These are phyloP conservation scores for Malus domestica DNA, from an alignment of 306 rosid genomes.

Conservation along the genomic window DNA sequence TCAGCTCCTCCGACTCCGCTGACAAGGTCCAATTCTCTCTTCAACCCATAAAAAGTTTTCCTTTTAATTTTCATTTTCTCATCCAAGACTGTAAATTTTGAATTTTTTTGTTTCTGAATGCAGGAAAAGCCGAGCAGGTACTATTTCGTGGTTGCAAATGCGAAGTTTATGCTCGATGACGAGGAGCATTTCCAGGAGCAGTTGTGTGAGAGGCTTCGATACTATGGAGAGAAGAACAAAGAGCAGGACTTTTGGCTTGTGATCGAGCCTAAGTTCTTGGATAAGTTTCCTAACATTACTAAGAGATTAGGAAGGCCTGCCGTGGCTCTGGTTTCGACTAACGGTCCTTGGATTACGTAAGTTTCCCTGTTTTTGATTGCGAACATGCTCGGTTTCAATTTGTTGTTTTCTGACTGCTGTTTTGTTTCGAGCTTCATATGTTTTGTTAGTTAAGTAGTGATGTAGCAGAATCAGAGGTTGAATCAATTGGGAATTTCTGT, in stretches of 20 bases:
- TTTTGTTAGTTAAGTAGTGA: background rate
- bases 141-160: constrained; percentile 81
- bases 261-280: constrained; percentile 92
- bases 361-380: background rate
- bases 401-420: background rate
- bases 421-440: no score
- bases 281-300: constrained; percentile 72
- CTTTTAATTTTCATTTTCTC: background rate
- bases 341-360: constrained; percentile 94
- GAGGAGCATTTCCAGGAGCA: constrained; percentile 94
- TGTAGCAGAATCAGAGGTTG: background rate
- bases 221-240: constrained; percentile 50
- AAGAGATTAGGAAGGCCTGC: constrained; percentile 76
- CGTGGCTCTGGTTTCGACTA: constrained; percentile 92
- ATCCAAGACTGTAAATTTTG: background rate
- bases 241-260: constrained; percentile 97
- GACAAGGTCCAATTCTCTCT: constrained; percentile 39
- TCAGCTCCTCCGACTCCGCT: constrained; percentile 50
- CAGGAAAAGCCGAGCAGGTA: constrained; percentile 54
- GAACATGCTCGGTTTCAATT: background rate
- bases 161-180: constrained; percentile 95
- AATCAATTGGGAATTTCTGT: background rate
- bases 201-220: constrained; percentile 62
- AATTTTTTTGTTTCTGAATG: background rate
- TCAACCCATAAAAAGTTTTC: background rate